Conservation (phyloP, 306 rosid genomes). For the Pyrus communis region DNA sequence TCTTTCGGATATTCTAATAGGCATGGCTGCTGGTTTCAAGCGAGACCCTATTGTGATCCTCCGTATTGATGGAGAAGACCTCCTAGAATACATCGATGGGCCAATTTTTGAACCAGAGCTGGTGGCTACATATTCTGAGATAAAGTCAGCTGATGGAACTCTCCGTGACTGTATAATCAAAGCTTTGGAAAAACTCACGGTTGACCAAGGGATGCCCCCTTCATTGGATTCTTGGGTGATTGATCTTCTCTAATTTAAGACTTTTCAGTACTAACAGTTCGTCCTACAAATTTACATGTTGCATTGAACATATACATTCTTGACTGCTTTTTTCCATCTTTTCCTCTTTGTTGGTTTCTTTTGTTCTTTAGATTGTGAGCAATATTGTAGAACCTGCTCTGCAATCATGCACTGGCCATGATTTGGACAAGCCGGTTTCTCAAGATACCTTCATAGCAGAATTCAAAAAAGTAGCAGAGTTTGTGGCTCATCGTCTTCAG, state of each 20-base stretch:
- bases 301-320: neutral
- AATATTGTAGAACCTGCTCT: conserved; percentile 65
- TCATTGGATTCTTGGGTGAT: conserved; percentile 87
- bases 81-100: conserved; percentile 61
- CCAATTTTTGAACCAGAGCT: conserved; percentile 64
- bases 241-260: neutral
- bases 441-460: conserved; percentile 65
- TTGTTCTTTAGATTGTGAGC: conserved; percentile 47
- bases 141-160: conserved; percentile 33
- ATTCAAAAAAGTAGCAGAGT: conserved; percentile 56
- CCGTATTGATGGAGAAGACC: conserved; percentile 95
- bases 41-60: conserved; percentile 87
- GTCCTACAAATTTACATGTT: neutral
- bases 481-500: conserved; percentile 48
- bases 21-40: conserved; percentile 97
- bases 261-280: neutral
- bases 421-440: conserved; percentile 45
- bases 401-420: conserved; percentile 27
- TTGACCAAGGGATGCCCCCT: conserved; percentile 96
- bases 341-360: neutral
- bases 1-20: conserved; percentile 79
- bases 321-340: neutral
- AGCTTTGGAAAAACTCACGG: conserved; percentile 66
- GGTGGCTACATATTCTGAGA: conserved; percentile 43
- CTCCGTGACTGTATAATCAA: conserved; percentile 47